Base-by-base conservation (phyloP, 108 stramenopile species). In the Phaeodactylum tricornutum region DNA sequence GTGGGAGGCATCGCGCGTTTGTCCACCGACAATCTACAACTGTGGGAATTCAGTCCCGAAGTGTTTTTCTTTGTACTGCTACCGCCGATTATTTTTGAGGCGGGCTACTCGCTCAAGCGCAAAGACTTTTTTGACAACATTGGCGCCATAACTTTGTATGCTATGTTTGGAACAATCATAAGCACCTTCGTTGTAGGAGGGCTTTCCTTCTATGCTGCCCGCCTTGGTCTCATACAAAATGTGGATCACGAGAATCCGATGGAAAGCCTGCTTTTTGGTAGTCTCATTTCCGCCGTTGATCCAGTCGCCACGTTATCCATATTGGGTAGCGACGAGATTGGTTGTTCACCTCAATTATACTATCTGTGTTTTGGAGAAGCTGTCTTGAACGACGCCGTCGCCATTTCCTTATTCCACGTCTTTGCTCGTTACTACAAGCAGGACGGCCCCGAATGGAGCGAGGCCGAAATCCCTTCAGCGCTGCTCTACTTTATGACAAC, bases 71-170 rank as follows among this genome's bases (percentile, higher is more conserved):
- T 98, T 48, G 60, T 96, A 21, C 56, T 98, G 28, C 55, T 98
- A 37, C 97, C 97, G 12, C 95, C 95, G 5, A 96, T 98, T 36
- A 98, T 98, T 30, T 98, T 98, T 57, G 95, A 98, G 60, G 95
- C 94, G 0, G 95, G 97, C 0, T 95, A 95, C 66, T 86, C 85
- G 17, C 70, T 97, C 3, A 72, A 83, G 23, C 74, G 74, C 38
- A 78, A 83, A 48, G 64, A 87, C 26, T 98, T 98, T 68, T 96
- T 98, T 64, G 77, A 81, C 22, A 96, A 98, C 56, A 69, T 98
- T 55, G 75, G 83, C 15, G 89, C 95, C 22, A 98, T 98, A 50
- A 68, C 72, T 14, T 28, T 93, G 33, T 96, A 79, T 65, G 96
- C 97, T 24, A 91, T 96, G 55, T 59, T 84, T 26, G 97, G 97